phyloP scores from a whole-genome alignment of 192 early-diverging fungal genomes.

The Coemansia guatemalensis region DNA sequence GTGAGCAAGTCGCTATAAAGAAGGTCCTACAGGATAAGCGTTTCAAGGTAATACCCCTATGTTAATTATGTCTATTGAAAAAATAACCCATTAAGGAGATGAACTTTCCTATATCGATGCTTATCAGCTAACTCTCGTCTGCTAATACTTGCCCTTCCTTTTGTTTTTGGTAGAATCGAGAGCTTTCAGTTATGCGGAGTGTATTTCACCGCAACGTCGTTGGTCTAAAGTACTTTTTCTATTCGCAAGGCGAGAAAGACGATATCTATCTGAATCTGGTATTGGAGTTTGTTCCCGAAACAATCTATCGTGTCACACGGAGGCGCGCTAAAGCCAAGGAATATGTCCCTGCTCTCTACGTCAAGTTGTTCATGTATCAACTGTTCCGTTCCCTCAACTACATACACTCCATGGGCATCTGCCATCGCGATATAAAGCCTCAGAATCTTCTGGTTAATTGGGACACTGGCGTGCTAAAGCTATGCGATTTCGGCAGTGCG shows the following conservation, averaged over 20 bases:
- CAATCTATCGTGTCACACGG: constrained; percentile 90
- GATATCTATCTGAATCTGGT: constrained; percentile 96
- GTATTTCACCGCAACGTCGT: constrained; percentile 94
- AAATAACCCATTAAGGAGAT: too few relatives aligned
- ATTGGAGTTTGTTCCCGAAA: constrained; percentile 95
- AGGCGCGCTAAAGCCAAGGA: constrained; percentile 90
- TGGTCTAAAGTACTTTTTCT: constrained; percentile 88
- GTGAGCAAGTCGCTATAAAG: constrained; percentile 95
- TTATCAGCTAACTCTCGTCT: not conserved
- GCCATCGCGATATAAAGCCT: constrained; percentile 99
- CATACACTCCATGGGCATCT: constrained; percentile 95
- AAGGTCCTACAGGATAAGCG: constrained; percentile 98
- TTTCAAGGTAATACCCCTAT: constrained; percentile 65
- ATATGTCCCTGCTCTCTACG: constrained; percentile 88
- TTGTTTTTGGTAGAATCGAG: constrained; percentile 43
- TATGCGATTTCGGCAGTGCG: constrained; percentile 98
- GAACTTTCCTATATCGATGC: not conserved
- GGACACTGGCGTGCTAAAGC: constrained; percentile 86
- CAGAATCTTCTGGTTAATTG: constrained; percentile 96
- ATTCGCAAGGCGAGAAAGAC: constrained; percentile 90
- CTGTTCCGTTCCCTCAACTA: constrained; percentile 95
- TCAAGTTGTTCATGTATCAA: constrained; percentile 99
- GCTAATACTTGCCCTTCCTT: not conserved
- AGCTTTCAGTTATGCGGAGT: constrained; percentile 74
- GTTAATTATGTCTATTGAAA: too few relatives aligned